These are phyloP conservation scores for Gossypium schwendimanii DNA, from an alignment of 441 rosid genomes.

Conservation along the genomic window DNA sequence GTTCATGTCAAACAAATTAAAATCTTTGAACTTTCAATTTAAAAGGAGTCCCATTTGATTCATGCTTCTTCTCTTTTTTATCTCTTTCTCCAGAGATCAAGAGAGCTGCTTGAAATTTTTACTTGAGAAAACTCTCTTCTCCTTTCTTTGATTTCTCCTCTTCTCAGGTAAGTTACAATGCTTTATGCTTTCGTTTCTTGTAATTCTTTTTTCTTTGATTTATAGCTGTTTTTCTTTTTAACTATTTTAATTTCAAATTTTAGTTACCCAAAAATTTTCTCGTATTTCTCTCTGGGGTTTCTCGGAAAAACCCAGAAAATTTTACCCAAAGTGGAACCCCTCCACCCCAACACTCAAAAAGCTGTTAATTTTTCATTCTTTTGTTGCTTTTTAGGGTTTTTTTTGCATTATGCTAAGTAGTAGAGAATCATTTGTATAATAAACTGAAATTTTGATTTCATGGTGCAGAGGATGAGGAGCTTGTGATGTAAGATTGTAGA, in stretches of 20 bases:
- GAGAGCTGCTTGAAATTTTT: background rate
- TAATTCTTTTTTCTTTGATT: background rate
- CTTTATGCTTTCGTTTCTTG: background rate
- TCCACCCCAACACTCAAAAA: background rate
- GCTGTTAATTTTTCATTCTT: background rate
- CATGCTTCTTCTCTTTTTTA: background rate
- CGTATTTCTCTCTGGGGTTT: background rate
- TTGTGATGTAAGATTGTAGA: slow-evolving; percentile 24
- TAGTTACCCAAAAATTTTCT: background rate
- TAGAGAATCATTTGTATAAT: background rate
- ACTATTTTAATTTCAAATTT: background rate
- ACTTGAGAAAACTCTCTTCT: background rate
- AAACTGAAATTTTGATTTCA: background rate
- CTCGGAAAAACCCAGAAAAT: background rate
- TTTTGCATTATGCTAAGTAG: background rate
- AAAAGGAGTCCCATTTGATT: background rate
- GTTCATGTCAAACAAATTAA: background rate
- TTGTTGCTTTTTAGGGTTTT: background rate
- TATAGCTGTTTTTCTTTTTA: background rate
- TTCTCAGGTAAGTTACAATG: background rate
- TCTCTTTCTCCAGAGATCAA: background rate
- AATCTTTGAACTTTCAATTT: background rate
- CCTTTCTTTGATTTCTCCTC: background rate
- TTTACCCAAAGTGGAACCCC: background rate
- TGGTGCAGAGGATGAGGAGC: slow-evolving; percentile 27